Percentiles rank a stretch among this genome's conserved stretches.
phyloP scores from a whole-genome alignment of 257 asterid genomes.

The Leptodermis oblonga region DNA sequence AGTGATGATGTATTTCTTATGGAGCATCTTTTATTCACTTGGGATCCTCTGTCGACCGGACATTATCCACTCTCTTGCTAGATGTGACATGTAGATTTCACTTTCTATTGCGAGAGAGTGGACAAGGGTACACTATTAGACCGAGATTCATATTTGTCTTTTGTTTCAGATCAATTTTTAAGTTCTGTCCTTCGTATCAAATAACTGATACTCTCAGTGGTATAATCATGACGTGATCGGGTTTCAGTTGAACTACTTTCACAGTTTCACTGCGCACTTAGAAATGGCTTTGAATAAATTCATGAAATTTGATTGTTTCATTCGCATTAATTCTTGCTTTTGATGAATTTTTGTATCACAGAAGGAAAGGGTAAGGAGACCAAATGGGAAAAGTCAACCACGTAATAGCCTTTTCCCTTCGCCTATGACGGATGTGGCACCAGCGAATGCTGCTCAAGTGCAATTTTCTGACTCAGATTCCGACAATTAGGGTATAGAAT shows the following conservation, averaged over 20 bases:
- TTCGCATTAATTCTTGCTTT: neutral
- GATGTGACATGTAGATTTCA: too few relatives aligned
- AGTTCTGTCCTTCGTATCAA: too few relatives aligned
- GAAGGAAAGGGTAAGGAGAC: slow-evolving; percentile 44
- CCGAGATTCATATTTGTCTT: too few relatives aligned
- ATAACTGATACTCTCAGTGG: too few relatives aligned
- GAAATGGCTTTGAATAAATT: too few relatives aligned
- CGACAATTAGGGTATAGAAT: slow-evolving; percentile 31
- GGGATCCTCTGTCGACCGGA: too few relatives aligned
- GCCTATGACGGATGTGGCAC: slow-evolving; percentile 64
- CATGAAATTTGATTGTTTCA: too few relatives aligned
- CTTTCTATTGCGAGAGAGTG: too few relatives aligned
- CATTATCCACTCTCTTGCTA: too few relatives aligned
- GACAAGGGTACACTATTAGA: too few relatives aligned
- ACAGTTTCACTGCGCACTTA: neutral
- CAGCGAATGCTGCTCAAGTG: slow-evolving; percentile 56
- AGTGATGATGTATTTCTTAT: neutral
- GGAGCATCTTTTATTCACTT: neutral
- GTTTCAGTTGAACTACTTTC: neutral
- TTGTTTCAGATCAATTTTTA: neutral
- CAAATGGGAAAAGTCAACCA: slow-evolving; percentile 35
- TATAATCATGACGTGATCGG: too few relatives aligned
- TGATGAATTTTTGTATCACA: slow-evolving; percentile 21
- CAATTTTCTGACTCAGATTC: slow-evolving; percentile 67
- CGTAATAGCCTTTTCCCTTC: slow-evolving; percentile 60